These are phyloP conservation scores for Hanseniaspora taiwanica DNA, from an alignment of 805 yeast genomes.

Conservation along the genomic window DNA sequence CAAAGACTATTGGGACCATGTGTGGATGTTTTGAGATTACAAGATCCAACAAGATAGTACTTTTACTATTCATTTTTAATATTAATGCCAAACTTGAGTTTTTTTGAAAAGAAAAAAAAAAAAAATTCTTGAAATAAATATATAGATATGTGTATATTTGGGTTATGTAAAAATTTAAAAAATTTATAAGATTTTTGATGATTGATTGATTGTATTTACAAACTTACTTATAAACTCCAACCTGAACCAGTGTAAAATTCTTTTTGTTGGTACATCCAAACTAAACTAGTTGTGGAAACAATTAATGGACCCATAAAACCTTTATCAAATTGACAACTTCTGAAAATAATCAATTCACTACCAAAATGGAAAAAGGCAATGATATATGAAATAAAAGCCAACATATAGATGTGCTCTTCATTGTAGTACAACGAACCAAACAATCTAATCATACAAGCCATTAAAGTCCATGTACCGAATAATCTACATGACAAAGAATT, in stretches of 20 bases:
- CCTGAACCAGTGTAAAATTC: slow-evolving; percentile 39
- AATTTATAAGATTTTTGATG: no score
- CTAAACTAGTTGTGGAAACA: slow-evolving; percentile 57
- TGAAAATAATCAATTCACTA: slow-evolving; percentile 67
- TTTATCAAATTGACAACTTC: slow-evolving; percentile 71
- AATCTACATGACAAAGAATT: slow-evolving; percentile 79
- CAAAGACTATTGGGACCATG: slow-evolving; percentile 91
- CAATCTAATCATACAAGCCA: slow-evolving; percentile 71
- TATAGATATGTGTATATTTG: neutral
- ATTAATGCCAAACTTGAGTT: neutral
- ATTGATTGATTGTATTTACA: neutral
- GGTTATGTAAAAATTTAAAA: no score
- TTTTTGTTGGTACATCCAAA: slow-evolving; percentile 71
- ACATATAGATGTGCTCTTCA: slow-evolving; percentile 58
- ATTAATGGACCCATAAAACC: slow-evolving; percentile 85
- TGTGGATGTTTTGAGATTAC: slow-evolving; percentile 71
- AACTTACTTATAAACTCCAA: slow-evolving; percentile 8
- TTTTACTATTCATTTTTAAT: neutral
- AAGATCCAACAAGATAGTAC: slow-evolving; percentile 53
- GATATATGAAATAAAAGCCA: slow-evolving; percentile 66
- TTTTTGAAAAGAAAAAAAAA: neutral
- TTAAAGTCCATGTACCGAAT: slow-evolving; percentile 94
- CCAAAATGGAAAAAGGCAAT: slow-evolving; percentile 79
- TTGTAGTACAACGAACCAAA: slow-evolving; percentile 73
- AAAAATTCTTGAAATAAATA: neutral